These are phyloP conservation scores for Salisapilia sapeloensis DNA, from an alignment of 352 stramenopile species.

Conservation along the genomic window DNA sequence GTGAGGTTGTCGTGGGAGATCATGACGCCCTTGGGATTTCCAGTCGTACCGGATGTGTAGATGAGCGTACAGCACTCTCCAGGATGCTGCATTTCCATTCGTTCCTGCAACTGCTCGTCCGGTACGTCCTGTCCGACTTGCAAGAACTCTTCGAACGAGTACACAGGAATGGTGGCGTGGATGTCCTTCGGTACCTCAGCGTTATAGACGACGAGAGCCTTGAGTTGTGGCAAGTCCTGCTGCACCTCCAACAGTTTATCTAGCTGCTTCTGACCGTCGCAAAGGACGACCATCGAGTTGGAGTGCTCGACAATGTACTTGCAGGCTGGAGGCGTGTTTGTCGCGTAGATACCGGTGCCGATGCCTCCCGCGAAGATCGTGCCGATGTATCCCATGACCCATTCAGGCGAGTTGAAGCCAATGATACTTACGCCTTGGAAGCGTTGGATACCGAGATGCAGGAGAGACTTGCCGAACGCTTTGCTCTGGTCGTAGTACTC, in stretches of 20 bases:
- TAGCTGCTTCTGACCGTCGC: conserved; percentile 45
- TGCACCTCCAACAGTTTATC: conserved; percentile 52
- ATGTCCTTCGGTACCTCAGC: conserved; percentile 15
- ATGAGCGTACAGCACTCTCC: conserved; percentile 82
- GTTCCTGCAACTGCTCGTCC: conserved; percentile 12
- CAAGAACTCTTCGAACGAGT: conserved; percentile 40
- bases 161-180: conserved; percentile 25
- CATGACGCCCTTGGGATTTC: conserved; percentile 92
- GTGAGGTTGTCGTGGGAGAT: conserved; percentile 80
- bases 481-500: conserved; percentile 56
- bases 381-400: conserved; percentile 67
- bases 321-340: conserved; percentile 51
- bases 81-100: conserved; percentile 24
- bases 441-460: conserved; percentile 36
- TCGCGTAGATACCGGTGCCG: conserved; percentile 72
- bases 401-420: conserved; percentile 75
- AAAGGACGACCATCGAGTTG: conserved; percentile 54
- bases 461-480: conserved; percentile 54
- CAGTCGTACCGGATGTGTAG: conserved; percentile 93
- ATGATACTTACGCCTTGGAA: conserved; percentile 70
- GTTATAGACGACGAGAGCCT: conserved; percentile 58
- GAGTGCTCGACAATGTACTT: conserved; percentile 69
- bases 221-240: conserved; percentile 45
- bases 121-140: conserved; percentile 17
- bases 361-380: conserved; percentile 64